Evolutionary conservation across 192 early-diverging fungal genomes (phyloP), one percentile per base, ranked within the genome.

Genomic region (Backusella psychrophila): DNA sequence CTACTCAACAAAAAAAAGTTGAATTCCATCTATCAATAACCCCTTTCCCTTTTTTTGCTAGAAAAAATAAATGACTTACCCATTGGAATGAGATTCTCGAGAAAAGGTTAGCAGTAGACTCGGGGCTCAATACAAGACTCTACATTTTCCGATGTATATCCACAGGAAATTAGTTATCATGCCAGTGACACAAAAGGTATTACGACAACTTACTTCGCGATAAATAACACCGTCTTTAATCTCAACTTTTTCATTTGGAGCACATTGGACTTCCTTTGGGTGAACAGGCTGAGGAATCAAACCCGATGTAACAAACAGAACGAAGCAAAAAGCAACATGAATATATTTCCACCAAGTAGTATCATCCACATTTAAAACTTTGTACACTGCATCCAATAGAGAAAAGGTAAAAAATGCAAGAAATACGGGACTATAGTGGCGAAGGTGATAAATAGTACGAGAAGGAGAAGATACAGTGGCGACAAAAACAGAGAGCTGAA

Each of bases 71-170:
- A 31, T 34, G 53, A 41, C 19, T 69, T 68, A 76, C 69, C 75
- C 75, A 76, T 53, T 38, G 52, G 33, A 76, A 76, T 11, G 75
- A 68, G 31, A 69, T 49, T 68, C 75, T 70, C 33, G 66, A 68
- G 38, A 76, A 70, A n/a, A 49, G 15, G 38, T 34, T 70, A n/a
- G 75, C 75, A 11, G 75, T 76, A 6, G 75, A 35, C 70, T 76
- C 75, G 38, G 69, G 75, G 21, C 75, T 69, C 14, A 76, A 41
- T 7, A 53, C 21, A 29, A 68, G 75, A 29, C 41, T 39, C 75
- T 76, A 41, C 38, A 21, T 23, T 19, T 12, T 56, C 35, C 34
- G 39, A 31, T 69, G 29, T 46, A 8, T 1, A n/a, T 36, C 6
- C 5, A 35, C 26, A 38, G 4, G 26, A 26, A 17, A 11, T 26